Evolutionary conservation across 306 rosid species (phyloP).

Genomic region (Cucurbita ficifolia): DNA sequence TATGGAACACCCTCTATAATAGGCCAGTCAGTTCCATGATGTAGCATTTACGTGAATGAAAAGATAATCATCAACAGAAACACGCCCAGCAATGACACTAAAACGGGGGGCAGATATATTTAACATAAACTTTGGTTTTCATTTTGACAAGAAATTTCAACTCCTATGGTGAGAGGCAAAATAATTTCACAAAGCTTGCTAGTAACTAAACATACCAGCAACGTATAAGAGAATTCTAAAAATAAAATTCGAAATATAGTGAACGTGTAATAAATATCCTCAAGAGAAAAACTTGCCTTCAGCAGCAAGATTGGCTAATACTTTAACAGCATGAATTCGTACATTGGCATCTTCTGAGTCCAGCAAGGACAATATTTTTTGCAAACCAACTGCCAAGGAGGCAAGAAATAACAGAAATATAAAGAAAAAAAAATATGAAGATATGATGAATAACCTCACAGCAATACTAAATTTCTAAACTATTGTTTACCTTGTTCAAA

Average conservation of each 20-base stretch:
- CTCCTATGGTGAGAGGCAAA: too few relatives aligned
- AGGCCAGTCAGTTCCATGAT: too few relatives aligned
- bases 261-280: not conserved
- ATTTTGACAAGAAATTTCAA: too few relatives aligned
- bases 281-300: slow-evolving; percentile 41
- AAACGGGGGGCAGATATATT: too few relatives aligned
- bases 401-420: slow-evolving; percentile 11
- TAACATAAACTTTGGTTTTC: too few relatives aligned
- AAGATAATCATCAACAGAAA: too few relatives aligned
- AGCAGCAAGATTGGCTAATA: slow-evolving; percentile 95
- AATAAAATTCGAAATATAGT: too few relatives aligned
- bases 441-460: slow-evolving; percentile 4
- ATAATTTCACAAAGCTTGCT: too few relatives aligned
- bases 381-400: slow-evolving; percentile 64
- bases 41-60: too few relatives aligned
- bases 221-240: too few relatives aligned
- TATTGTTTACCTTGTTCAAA: slow-evolving; percentile 67
- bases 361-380: slow-evolving; percentile 75
- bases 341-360: slow-evolving; percentile 93
- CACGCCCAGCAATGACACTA: too few relatives aligned
- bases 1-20: not conserved
- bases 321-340: slow-evolving; percentile 94
- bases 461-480: slow-evolving; percentile 9
- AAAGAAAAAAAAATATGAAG: slow-evolving; percentile 1
- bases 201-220: too few relatives aligned